Evolutionary conservation across 2,329 filamentous ascomycete genomes (phyloP), one percentile per base, ranked within the genome.

Genomic region (Fusarium veterinarium): DNA sequence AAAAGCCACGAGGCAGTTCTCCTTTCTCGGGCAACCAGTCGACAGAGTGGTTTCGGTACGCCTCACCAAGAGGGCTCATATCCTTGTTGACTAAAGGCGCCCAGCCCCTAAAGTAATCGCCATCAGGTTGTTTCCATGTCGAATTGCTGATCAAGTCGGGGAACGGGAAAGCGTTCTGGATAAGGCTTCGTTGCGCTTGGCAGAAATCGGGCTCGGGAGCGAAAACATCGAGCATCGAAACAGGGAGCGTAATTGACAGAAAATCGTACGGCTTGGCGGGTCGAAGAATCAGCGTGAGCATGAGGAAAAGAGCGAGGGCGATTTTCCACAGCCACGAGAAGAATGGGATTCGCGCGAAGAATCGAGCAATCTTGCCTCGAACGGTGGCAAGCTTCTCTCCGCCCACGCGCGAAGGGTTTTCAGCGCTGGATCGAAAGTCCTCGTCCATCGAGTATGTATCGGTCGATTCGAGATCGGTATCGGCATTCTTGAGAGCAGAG

Each of bases 21-120:
- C 41, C 45, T 40, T 62, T 30, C 30, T 75, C 58, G 8, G 80
- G 79, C 25, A 81, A 40, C 80, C 80, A 81, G 16, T 78, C 71
- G 5, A 76, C 75, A 1, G 62, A 66, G 14, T 73, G 63, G 3
- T 79, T 63, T 30, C 78, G 72, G 57, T 81, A 81, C 1, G 68
- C 58, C 35, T 71, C 55, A 5, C 73, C 71, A 6, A 79, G 59
- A 23, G 74, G 51, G 49, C 77, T 80, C 49, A 65, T 48, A 3
- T 31, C 51, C 20, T 60, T 69, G 25, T 75, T 61, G 5, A 40
- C 19, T 8, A 75, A 71, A 9, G 80, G 80, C 0, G 79, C 79
- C 80, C 80, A 81, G 12, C 80, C 80, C 65, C 77, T 81, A 63
- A 76, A 81, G 57, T 79, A 81, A 23, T 79, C 61, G 3, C 78